Evolutionary conservation across 352 stramenopile species (phyloP).

Genomic region (Peronospora farinosa): DNA sequence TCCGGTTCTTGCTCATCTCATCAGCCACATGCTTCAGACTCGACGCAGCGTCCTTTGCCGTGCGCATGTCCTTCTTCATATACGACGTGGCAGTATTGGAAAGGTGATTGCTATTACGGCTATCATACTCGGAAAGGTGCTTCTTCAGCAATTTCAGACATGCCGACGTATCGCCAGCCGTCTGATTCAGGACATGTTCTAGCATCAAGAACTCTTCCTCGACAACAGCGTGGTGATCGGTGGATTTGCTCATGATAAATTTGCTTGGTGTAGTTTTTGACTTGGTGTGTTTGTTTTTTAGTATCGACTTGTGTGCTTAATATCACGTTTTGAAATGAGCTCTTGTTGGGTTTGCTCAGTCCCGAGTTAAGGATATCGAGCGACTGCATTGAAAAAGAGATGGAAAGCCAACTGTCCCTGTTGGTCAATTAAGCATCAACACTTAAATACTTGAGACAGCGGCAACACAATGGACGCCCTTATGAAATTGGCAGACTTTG

Average conservation of each 20-base stretch:
- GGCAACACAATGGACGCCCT: too few relatives aligned
- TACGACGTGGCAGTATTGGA: constrained; percentile 21
- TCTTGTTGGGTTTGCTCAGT: too few relatives aligned
- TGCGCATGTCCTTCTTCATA: constrained; percentile 24
- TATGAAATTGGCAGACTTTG: too few relatives aligned
- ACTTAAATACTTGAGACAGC: too few relatives aligned
- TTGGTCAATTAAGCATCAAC: too few relatives aligned
- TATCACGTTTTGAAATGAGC: constrained; percentile 24
- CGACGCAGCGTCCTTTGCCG: constrained; percentile 20
- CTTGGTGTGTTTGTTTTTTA: background rate
- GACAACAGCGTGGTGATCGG: constrained; percentile 6
- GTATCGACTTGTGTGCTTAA: constrained; percentile 13
- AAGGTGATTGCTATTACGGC: constrained; percentile 26
- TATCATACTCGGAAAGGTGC: constrained; percentile 24
- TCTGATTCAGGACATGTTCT: constrained; percentile 22
- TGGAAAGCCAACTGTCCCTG: too few relatives aligned
- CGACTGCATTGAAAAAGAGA: too few relatives aligned
- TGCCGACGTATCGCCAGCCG: constrained; percentile 11
- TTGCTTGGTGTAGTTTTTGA: background rate
- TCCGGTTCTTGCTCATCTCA: constrained; percentile 12
- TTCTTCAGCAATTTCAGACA: constrained; percentile 25
- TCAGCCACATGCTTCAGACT: constrained; percentile 23
- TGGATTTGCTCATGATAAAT: constrained; percentile 20
- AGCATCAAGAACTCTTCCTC: constrained; percentile 26
- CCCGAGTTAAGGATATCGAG: too few relatives aligned